Evolutionary conservation across 2,329 filamentous ascomycete species (phyloP), one percentile per base, ranked within the genome.

Genomic region (Raffaelea deltoideospora): DNA sequence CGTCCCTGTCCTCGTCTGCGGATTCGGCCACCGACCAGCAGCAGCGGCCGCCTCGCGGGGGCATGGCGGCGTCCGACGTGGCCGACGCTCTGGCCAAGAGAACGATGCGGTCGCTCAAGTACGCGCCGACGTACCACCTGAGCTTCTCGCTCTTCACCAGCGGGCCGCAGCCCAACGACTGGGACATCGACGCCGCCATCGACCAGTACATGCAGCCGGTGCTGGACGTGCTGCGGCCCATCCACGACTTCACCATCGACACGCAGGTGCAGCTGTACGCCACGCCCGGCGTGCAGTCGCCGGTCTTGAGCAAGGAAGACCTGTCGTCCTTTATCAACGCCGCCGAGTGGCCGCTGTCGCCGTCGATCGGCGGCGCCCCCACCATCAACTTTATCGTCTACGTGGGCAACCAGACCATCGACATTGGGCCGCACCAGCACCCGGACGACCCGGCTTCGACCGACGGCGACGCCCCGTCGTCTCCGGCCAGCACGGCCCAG

Each of bases 351-450:
- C 90, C 90, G 1, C 60, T 98, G 3, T 93, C 82, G 43, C 88
- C 88, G 1, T 94, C 85, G 39, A 96, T 98, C 46, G 90, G 87
- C 30, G 76, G 75, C 15, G 88, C 88, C 0, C 90, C 90, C 1
- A 98, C 90, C 0, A 77, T 98, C 51, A 96, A 98, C 58, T 96
- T 98, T 53, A 77, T 96, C 39, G 68, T 96, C 21, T 98, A 90
- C 50, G 76, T 92, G 8, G 85, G 87, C 6, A 76, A 83, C 40
- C 72, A 80, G 40, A 85, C 77, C 10, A 86, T 85, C 43, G 63
- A 56, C 5, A 49, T 64, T 1, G 36, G 47, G 3, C 37, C 13
- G 18, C 26, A 31, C 9, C 26, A 37, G 27, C 23, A 31, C 19
- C 22, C 9, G 10, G 36, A 39, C n/a, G 32, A 24, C 7, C 8